Evolutionary conservation across 352 stramenopile species (phyloP), one percentile per base, ranked within the genome.

Genomic region (Phytopythium oedochilum): DNA sequence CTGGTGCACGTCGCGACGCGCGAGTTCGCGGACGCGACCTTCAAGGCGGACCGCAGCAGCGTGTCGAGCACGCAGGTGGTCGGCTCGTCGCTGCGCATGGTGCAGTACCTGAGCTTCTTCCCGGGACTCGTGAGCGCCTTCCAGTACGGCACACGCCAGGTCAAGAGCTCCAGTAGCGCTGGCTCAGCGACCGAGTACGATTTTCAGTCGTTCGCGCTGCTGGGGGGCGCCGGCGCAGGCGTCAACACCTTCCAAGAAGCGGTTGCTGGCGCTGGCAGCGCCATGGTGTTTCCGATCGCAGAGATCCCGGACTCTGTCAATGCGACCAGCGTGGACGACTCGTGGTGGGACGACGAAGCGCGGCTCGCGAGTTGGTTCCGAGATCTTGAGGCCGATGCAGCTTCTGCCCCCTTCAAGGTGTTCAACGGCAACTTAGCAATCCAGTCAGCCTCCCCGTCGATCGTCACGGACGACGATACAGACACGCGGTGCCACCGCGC

Each of bases 91-190:
- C 60, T 81, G 52, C 66, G 68, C 2, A 59, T 81, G 60, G 38
- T 78, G 9, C 68, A 78, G 46, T 59, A 59, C 45, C 72, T 81
- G 55, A 65, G 57, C 20, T 78, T 68, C 53, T 72, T 74, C 40
- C 57, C 60, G 1, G 71, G 75, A 14, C 53, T 74, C 20, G 31
- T 75, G 11, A 78, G 68, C 26, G 61, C 40, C n/a, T 75, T 55
- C 35, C 26, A 22, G 4, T 46, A 36, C 34, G 49, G 42, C 42
- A 48, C 25, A 8, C 42, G 42, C 4, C 42, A 28, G 42, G 6
- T 15, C 1, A 8, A 45, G 11, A 45, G n/a, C 38, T 2, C 18
- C 38, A 43, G 4, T 11, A 53, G 46, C 14, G 32, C 15, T 4
- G 29, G 11, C 47, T 12, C 1, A 8, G 11, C 53, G 10, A 51